phyloP scores from a whole-genome alignment of 2,329 filamentous ascomycete genomes.

The Dothistroma pini region DNA sequence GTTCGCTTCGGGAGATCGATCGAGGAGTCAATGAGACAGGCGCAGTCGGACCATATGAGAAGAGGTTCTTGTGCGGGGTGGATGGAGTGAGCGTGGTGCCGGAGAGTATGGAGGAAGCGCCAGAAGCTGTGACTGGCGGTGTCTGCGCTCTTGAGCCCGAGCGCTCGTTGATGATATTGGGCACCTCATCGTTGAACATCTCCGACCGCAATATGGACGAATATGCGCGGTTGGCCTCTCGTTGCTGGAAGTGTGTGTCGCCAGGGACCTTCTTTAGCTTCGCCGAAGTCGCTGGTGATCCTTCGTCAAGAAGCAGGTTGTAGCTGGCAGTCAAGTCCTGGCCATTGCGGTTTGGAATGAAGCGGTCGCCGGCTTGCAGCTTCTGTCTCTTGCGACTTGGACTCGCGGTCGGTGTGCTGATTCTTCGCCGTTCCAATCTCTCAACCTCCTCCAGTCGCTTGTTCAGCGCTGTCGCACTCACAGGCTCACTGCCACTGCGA shows the following conservation, averaged over 20 bases:
- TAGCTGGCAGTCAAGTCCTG: conserved; percentile 93
- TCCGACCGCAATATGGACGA: conserved; percentile 83
- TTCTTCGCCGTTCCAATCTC: conserved; percentile 53
- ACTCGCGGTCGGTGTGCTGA: conserved; percentile 61
- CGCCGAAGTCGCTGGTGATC: conserved; percentile 86
- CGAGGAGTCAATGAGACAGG: conserved; percentile 80
- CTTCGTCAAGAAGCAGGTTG: conserved; percentile 85
- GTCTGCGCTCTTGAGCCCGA: conserved; percentile 59
- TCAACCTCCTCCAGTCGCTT: conserved; percentile 61
- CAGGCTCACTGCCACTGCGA: conserved; percentile 48
- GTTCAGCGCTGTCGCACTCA: conserved; percentile 57
- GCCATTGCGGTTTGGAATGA: conserved; percentile 90
- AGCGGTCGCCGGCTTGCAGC: conserved; percentile 63
- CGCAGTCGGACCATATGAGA: conserved; percentile 74
- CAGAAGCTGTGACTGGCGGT: conserved; percentile 64
- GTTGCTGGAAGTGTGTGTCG: conserved; percentile 91
- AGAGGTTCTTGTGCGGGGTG: conserved; percentile 95
- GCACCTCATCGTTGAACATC: conserved; percentile 85
- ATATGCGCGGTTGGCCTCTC: conserved; percentile 92
- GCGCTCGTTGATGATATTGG: conserved; percentile 68
- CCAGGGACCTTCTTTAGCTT: conserved; percentile 83
- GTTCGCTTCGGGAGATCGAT: conserved; percentile 62
- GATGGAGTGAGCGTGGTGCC: conserved; percentile 73
- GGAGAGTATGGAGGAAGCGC: conserved; percentile 69
- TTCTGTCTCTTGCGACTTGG: conserved; percentile 66